phyloP scores from a whole-genome alignment of 2,329 filamentous ascomycete genomes.

The Curvularia lunata region DNA sequence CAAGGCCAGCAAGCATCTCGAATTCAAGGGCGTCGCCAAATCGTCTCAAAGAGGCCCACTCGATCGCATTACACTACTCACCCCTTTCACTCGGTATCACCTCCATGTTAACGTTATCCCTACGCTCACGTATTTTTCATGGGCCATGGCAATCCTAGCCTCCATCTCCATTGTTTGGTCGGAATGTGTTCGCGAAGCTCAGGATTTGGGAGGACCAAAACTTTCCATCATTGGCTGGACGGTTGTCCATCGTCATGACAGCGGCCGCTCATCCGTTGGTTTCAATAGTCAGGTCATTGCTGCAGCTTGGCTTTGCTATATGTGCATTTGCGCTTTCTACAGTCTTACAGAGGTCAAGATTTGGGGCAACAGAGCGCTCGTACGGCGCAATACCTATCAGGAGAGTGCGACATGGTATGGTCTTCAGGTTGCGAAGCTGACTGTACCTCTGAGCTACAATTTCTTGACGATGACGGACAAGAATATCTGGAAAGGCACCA shows the following conservation, averaged over 20 bases:
- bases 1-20: constrained; percentile 77
- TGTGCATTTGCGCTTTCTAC: constrained; percentile 87
- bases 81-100: constrained; percentile 81
- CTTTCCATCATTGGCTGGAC: constrained; percentile 73
- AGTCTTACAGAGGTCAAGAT: constrained; percentile 93
- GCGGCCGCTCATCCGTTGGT: constrained; percentile 75
- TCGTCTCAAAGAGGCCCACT: constrained; percentile 54
- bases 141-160: constrained; percentile 72
- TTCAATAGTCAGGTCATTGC: constrained; percentile 87
- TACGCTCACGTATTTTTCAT: constrained; percentile 67
- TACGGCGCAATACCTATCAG: constrained; percentile 86
- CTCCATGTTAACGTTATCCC: constrained; percentile 78
- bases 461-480: constrained; percentile 87
- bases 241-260: constrained; percentile 76
- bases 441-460: constrained; percentile 92
- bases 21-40: constrained; percentile 67
- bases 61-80: constrained; percentile 63
- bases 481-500: constrained; percentile 74
- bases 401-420: constrained; percentile 97
- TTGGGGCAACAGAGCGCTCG: constrained; percentile 94
- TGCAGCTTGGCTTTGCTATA: constrained; percentile 90
- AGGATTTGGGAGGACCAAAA: constrained; percentile 60
- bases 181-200: constrained; percentile 84
- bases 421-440: constrained; percentile 88
- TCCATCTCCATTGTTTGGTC: constrained; percentile 91